Evolutionary conservation across 116 monocot species (phyloP), one percentile per base, ranked within the genome.

Genomic region (Trichopus zeylanicus): DNA sequence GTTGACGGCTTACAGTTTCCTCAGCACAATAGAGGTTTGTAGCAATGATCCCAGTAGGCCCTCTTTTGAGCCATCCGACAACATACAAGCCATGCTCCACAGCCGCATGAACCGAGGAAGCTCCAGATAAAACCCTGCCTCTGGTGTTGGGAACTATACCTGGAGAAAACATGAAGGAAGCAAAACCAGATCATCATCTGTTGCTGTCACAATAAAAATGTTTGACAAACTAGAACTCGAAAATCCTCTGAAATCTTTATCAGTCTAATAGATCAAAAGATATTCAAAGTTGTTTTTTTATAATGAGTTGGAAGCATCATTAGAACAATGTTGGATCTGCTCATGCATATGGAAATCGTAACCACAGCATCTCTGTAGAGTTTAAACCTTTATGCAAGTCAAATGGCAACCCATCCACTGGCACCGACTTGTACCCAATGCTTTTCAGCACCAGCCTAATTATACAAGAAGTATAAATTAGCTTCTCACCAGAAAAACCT

Each of bases 11-110:
- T n/a, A 99, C 92, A 1, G 99, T 99, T 83, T 99, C 99, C 56
- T 92, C 99, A 7, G 92, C 99, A 75, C 92, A 91, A 39, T 92
- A 86, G 38, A 99, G 86, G 55, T 99, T 99, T 58, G 99, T 88
- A 15, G 73, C 92, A 57, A 92, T 68, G 42, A 92, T 99, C 48
- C 99, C 92, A 57, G 92, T 88, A 53, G 99, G 92, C n/a, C 99
- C 99, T 73, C 99, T 85, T 76, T 99, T 99, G 34, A 99, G 70
- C 92, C 99, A 99, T 19, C 99, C 88, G n/a, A n/a, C n/a, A n/a
- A 88, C 88, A 75, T 99, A 92, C 51, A 99, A 67, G 2, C 98
- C 92, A 60, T 74, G 68, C 58, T 85, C 88, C 21, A 72, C 57
- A 32, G 7, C 66, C 29, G 69, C 55, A 22, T 73, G 42, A 22